Base-by-base conservation (phyloP, 371 early-diverging fungal genomes). In the Mucor sp. region DNA sequence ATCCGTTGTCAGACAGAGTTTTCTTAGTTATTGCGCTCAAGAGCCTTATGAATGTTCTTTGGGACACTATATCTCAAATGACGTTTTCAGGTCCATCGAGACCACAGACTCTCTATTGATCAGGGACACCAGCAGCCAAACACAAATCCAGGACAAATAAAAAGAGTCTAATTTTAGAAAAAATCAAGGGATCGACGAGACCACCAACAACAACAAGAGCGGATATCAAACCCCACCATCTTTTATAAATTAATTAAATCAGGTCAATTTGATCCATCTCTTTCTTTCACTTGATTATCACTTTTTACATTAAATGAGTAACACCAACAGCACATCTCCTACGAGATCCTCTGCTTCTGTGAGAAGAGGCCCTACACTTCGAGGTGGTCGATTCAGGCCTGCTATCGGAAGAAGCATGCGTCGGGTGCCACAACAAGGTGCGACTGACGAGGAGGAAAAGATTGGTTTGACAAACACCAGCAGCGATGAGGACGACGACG, bases 291-390 rank as follows among this genome's bases (percentile, higher is more conserved):
- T 44, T 37, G 14, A 12, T 11, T 12, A 37, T 44, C 25, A 23
- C 50, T 25, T 50, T 50, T 50, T 11, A 4, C 11, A 50, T 50
- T 50, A 23, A 37, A 37, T 25, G 25, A 50, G 25, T 50, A 21
- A 23, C 8, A 48, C 48, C 19, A 21, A 19, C 9, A 19, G 21
- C 9, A 23, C 48, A 48, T 48, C 48, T 15, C 48, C 33, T 32
- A 35, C 7, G 14, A 19, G 23, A 35, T 50, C 62, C 1, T 32
- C 48, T 15, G 25, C 44, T 8, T 61, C 61, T n/a, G 44, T 79
- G 11, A 63, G 76, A 47, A 65, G 76, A 67, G 79, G 79, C 7
- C 79, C 79, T 14, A 79, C 79, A 1, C 63, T 76, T 50, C 69
- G 79, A 32, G 76, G 78, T 15, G 73, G 76, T n/a, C 62, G 77